Conservation (phyloP, 139 green algal species). For the Pycnococcus provasolii region DNA sequence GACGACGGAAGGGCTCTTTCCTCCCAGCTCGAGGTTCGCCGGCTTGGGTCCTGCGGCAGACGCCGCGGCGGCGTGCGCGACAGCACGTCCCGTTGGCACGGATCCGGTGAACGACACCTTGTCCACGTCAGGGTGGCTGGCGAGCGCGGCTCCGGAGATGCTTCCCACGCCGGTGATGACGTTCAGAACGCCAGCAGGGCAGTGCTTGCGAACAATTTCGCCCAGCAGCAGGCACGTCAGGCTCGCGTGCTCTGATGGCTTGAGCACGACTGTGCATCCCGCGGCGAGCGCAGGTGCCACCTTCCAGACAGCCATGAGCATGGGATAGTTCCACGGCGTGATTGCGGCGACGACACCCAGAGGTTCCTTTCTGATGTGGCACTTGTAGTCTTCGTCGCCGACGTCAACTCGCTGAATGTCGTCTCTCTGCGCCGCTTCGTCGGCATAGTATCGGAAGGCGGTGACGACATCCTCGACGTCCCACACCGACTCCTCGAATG, state of each 20-base stretch:
- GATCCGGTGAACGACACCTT: constrained; percentile 82
- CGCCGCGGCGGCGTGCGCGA: constrained; percentile 50
- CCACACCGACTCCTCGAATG: constrained; percentile 72
- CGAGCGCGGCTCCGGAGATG: constrained; percentile 28
- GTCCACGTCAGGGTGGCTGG: constrained; percentile 47
- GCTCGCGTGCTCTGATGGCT: constrained; percentile 66
- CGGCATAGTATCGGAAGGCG: constrained; percentile 58
- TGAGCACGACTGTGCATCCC: constrained; percentile 63
- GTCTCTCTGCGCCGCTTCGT: constrained; percentile 69
- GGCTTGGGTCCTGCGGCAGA: constrained; percentile 32
- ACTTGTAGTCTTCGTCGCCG: constrained; percentile 34
- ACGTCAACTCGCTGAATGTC: constrained; percentile 48
- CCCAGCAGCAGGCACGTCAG: constrained; percentile 76
- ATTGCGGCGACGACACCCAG: constrained; percentile 66
- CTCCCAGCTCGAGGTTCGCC: constrained; percentile 43
- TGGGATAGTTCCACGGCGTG: constrained; percentile 82
- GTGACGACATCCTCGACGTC: constrained; percentile 54
- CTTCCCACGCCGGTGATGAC: constrained; percentile 38
- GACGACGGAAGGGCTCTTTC: constrained; percentile 71
- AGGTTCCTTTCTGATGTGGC: constrained; percentile 36
- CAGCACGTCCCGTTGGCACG: constrained; percentile 46
- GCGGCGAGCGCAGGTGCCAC: constrained; percentile 77
- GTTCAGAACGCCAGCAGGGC: constrained; percentile 66
- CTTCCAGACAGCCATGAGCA: constrained; percentile 74
- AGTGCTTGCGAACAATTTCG: constrained; percentile 46